Evolutionary conservation across 1,284 basidiomycete species (phyloP), one percentile per base, ranked within the genome.

Genomic region (Entoloma clypeatum): DNA sequence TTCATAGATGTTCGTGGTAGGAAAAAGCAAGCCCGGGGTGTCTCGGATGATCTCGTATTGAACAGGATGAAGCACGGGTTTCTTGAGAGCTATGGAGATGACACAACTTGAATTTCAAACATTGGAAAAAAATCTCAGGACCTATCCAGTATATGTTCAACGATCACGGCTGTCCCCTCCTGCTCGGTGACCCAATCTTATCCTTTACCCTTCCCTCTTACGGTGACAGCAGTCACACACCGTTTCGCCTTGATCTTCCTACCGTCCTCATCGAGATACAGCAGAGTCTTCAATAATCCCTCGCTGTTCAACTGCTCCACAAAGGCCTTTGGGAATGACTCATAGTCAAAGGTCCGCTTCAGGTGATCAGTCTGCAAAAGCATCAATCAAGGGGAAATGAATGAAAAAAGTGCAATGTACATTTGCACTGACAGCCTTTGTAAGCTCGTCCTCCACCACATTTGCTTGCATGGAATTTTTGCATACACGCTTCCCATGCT

Each of bases 301-400:
- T 75, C 73, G 3, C 60, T 47, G 29, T 77, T 68, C 47, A 79
- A 47, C 3, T 58, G 51, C 3, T 51, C 58, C 1, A 79, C 51
- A 46, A 75, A 79, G 31, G 63, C 66, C 16, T 57, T 60, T 27
- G 79, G 60, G 57, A 81, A 79, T 0, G 75, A 77, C 49, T 77
- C 76, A 48, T 80, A 81, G 55, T 81, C 76, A 50, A 73, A 75
- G 7, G 77, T 79, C 14, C 78, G 61, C 38, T 73, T 76, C 30
- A 74, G 49, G 45, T 76, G 68, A 21, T 81, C 78, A 3, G 68
- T 69, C 78, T 81, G 48, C 10, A n/a, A n/a, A n/a, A n/a, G n/a
- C n/a, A n/a, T n/a, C n/a, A 11, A 14, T 2, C 24, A 11, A 21
- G 24, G 14, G 5, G 32, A 47, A 13, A 13, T 41, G 26, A 14